Base-by-base conservation (phyloP, 495 filamentous ascomycete species). In the Aspergillus bridgeri region DNA sequence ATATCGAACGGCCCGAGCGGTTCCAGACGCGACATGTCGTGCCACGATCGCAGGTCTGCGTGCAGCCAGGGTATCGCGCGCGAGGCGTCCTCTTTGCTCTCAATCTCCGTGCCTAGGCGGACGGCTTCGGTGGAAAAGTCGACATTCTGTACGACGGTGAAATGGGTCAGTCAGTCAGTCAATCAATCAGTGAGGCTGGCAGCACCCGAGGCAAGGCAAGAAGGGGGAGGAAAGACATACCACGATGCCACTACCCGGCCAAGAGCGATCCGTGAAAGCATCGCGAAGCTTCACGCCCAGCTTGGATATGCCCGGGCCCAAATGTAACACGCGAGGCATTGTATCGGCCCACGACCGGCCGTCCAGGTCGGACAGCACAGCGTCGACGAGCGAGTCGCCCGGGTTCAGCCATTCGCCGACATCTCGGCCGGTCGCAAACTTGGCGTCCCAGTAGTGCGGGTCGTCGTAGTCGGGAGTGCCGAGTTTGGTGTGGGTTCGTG, bases 91-190 rank as follows among this genome's bases (percentile, higher is more conserved):
- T 64, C 61, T 19, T 58, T 50, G 11, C 42, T 47, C 57, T 76
- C 73, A 9, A 15, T 17, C 8, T 70, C 60, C 47, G 60, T 61
- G 3, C 75, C 75, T 1, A 71, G 58, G 13, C 75, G 75, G 9
- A 78, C 71, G 42, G 75, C 75, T 59, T 76, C 75, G 51, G 63
- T 51, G 52, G 75, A 78, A 27, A 78, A 78, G 52, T 78, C 75
- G 21, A 70, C 73, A 50, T 78, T 78, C 75, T 78, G 25, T 22
- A 22, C 44, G 54, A 56, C 11, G 19, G 9, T 27, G 3, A 11
- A 17, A 13, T 45, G 23, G 27, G 18, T 15, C n/a, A n/a, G n/a
- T n/a, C n/a, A n/a, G n/a, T n/a, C n/a, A n/a, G n/a, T n/a, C n/a
- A n/a, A n/a, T n/a, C n/a, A n/a, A 11, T 46, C 4, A 54, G 50